Base-by-base conservation (phyloP, 768 basidiomycete genomes). In the Boletus speciosus region DNA sequence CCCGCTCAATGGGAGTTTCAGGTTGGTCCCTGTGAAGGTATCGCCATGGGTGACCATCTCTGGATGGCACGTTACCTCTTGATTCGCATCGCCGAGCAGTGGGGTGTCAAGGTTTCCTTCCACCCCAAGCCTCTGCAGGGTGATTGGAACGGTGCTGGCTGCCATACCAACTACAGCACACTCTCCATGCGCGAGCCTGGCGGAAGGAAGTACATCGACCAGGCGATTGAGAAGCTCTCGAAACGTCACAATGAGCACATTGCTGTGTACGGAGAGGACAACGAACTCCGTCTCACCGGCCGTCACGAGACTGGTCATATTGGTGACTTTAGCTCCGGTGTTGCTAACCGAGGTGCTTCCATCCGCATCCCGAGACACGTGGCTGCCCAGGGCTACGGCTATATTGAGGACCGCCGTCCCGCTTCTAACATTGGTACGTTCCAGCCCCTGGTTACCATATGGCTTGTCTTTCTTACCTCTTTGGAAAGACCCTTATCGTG, bases 1-100 rank as follows among this genome's bases (percentile, higher is more conserved):
- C 96, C 97, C 15, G 86, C 95, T 52, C 97, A 99, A 73, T 99
- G 97, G 97, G 97, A 99, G 78, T 99, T 96, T 89, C 97, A 99
- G 75, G 93, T 99, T 63, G 96, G 97, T 49, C 97, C 97, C 31
- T 98, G 96, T 66, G 89, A 91, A 71, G 97, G 97, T 51, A 98
- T 98, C 72, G 80, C 88, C 55, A 96, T 98, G 93, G 97, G 97
- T 63, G 97, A 99, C 73, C 96, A 99, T 76, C 86, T 99, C 64
- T 97, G 94, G 93, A 93, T 98, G 84, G 93, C 97, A 36, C 91
- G 97, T 62, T 99, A 88, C 80, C 88, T 99, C 63, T 86, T 98
- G 65, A 73, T 93, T 69, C 90, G 97, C 62, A 87, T 97, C 62
- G 94, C 96, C 61, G 97, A 98, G 75, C 94, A 98, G 75, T 97